phyloP scores from a whole-genome alignment of 2,329 filamentous ascomycete species.

The Arthrinium phaeospermum region DNA sequence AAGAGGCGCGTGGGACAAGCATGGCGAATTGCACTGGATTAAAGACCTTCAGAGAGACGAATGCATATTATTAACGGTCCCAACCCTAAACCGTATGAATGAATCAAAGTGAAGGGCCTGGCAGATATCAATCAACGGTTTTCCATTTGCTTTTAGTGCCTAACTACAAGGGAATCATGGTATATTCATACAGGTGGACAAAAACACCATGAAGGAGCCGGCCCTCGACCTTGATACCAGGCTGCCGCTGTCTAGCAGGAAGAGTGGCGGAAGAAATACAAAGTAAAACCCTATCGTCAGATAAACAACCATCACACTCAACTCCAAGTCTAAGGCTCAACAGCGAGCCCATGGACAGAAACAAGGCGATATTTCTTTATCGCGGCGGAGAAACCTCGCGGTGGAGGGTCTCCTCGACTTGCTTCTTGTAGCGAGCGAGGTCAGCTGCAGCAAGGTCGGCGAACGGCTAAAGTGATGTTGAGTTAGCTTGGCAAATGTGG shows the following conservation, averaged over 20 bases:
- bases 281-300: not conserved
- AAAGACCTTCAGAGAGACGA: not conserved
- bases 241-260: not conserved
- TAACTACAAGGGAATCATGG: slow-evolving; percentile 1
- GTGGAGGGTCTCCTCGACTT: slow-evolving; percentile 7
- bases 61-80: not conserved
- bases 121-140: not conserved
- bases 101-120: not conserved
- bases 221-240: not conserved
- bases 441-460: slow-evolving; percentile 39
- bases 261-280: not conserved
- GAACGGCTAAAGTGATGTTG: slow-evolving; percentile 41
- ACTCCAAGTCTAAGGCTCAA: not conserved
- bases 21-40: not conserved
- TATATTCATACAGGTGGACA: not conserved
- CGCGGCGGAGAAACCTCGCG: not conserved
- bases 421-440: slow-evolving; percentile 7
- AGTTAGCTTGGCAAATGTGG: slow-evolving; percentile 21
- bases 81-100: not conserved
- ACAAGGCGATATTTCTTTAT: not conserved
- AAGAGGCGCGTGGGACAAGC: not conserved
- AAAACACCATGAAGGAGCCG: not conserved
- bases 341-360: not conserved
- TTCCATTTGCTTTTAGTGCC: not conserved
- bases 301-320: not conserved